Percentiles rank a stretch among this genome's conserved stretches.
Evolutionary conservation across 768 basidiomycete species (phyloP).

Genomic region (Termitomyces sp.): DNA sequence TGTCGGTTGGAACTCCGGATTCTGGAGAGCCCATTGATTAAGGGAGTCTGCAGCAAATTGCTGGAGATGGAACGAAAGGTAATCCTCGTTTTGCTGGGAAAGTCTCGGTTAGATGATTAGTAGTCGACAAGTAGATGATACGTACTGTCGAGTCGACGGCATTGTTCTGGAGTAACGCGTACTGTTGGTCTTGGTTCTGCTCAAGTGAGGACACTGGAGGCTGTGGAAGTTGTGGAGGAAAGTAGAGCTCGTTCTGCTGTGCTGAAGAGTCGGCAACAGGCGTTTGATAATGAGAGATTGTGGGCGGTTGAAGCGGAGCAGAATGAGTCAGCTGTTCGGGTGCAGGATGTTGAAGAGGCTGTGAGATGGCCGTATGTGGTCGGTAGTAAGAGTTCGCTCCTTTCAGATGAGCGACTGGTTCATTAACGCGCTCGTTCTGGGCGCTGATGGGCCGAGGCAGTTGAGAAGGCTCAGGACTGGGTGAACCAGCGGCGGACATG

Average conservation of each 20-base stretch:
- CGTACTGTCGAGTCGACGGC: background rate
- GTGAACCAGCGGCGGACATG: constrained; percentile 49
- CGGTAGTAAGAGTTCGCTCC: constrained; percentile 9
- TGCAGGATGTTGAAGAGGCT: background rate
- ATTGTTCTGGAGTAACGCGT: constrained; percentile 1
- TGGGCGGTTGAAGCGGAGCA: background rate
- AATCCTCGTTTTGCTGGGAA: constrained; percentile 8
- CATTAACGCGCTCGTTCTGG: constrained; percentile 6
- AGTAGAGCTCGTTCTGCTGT: constrained; percentile 1
- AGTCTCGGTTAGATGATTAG: background rate
- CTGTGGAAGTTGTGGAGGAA: constrained; percentile 2
- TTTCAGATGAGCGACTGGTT: background rate
- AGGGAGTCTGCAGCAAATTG: constrained; percentile 15
- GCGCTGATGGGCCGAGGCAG: constrained; percentile 1
- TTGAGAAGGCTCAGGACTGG: constrained; percentile 26
- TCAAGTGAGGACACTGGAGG: background rate
- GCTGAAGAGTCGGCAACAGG: background rate
- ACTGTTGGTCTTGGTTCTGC: constrained; percentile 10
- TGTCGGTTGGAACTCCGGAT: constrained; percentile 15
- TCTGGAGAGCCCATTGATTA: constrained; percentile 5
- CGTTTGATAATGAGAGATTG: constrained; percentile 5
- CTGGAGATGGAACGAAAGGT: constrained; percentile 11
- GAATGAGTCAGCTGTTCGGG: background rate
- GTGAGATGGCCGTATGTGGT: constrained; percentile 1
- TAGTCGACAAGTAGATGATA: background rate